phyloP scores from a whole-genome alignment of 75 land plant genomes.

The Cupressus sempervirens region DNA sequence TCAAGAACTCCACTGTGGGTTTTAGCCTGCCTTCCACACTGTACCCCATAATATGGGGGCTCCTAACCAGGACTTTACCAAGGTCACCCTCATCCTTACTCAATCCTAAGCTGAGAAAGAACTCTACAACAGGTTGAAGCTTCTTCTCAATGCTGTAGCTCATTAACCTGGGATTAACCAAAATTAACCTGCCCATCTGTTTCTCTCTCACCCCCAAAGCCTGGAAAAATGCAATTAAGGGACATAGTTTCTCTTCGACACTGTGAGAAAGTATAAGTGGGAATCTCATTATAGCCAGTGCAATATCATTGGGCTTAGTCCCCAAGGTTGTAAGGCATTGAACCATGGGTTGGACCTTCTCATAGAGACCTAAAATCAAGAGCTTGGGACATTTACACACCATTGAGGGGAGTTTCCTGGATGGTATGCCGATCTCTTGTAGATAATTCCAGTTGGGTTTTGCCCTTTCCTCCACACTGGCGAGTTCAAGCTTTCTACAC shows the following conservation, averaged over 20 bases:
- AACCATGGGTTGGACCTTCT: constrained; percentile 76
- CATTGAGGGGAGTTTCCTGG: constrained; percentile 74
- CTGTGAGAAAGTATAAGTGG: constrained; percentile 76
- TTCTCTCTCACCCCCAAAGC: constrained; percentile 63
- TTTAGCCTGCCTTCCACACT: constrained; percentile 69
- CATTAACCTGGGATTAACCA: constrained; percentile 75
- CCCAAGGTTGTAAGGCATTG: constrained; percentile 59
- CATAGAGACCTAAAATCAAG: constrained; percentile 53
- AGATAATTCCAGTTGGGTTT: constrained; percentile 75
- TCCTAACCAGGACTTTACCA: constrained; percentile 60
- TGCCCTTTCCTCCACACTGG: constrained; percentile 45
- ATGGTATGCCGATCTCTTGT: constrained; percentile 58
- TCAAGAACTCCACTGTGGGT: constrained; percentile 64
- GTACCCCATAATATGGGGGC: constrained; percentile 82
- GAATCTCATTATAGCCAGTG: constrained; percentile 60
- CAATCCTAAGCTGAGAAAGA: constrained; percentile 58
- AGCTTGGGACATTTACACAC: constrained; percentile 80
- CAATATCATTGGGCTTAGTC: constrained; percentile 58
- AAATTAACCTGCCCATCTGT: constrained; percentile 53
- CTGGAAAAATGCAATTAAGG: constrained; percentile 79
- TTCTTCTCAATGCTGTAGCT: constrained; percentile 92
- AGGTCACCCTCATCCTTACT: constrained; percentile 47
- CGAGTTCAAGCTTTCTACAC: constrained; percentile 51
- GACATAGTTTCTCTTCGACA: constrained; percentile 90
- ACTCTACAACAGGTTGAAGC: constrained; percentile 54